These are phyloP conservation scores for Rhizomucor pusillus DNA, from an alignment of 371 early-diverging fungal species.

Conservation along the genomic window DNA sequence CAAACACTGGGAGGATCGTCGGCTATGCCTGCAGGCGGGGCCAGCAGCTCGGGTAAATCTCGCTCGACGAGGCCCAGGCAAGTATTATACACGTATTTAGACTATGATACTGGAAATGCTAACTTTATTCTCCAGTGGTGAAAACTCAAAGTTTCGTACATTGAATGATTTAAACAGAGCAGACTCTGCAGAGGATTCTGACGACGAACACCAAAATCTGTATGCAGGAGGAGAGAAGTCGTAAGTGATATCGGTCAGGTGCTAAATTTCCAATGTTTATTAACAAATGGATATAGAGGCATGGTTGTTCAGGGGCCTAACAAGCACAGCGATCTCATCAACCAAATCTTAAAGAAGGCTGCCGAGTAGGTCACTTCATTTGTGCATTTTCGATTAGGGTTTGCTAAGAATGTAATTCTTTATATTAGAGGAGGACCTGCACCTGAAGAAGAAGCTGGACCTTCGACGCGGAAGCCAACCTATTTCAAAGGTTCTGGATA, in stretches of 20 bases:
- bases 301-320: slow-evolving; percentile 73
- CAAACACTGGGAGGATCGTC: slow-evolving; percentile 5
- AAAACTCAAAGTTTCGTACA: slow-evolving; percentile 60
- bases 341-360: slow-evolving; percentile 80
- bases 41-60: not conserved
- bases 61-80: too few species aligned
- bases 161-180: slow-evolving; percentile 51
- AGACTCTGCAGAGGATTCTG: slow-evolving; percentile 49
- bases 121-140: too few species aligned
- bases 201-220: slow-evolving; percentile 67
- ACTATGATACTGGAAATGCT: too few species aligned
- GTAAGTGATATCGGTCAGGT: slow-evolving; percentile 34
- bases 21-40: not conserved
- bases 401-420: not conserved
- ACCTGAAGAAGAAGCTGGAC: slow-evolving; percentile 34
- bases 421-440: slow-evolving; percentile 50
- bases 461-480: slow-evolving; percentile 33
- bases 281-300: slow-evolving; percentile 39
- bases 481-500: slow-evolving; percentile 70
- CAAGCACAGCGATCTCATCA: slow-evolving; percentile 62
- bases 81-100: too few species aligned
- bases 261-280: not conserved
- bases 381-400: not conserved
- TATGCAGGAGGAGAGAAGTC: slow-evolving; percentile 90
- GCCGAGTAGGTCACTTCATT: slow-evolving; percentile 55